Evolutionary conservation across 1,139 yeast genomes (phyloP), one percentile per base, ranked within the genome.

Genomic region (Yamadazyma jaroonii): DNA sequence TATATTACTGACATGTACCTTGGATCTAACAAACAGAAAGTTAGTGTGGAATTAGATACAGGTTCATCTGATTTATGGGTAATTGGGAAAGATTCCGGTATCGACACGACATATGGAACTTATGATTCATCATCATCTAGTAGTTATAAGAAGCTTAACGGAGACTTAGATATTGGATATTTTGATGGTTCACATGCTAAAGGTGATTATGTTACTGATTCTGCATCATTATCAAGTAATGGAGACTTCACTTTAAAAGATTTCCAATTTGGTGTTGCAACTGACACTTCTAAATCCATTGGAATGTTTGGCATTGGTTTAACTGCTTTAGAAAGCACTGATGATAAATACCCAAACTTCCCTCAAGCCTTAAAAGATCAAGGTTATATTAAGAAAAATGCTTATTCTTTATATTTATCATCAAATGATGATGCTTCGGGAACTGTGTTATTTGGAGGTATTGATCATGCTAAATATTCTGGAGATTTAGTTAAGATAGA

Each of bases 1-100:
- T 79, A 79, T 52, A 57, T 72, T 44, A 72, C 74, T 3, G 58
- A 56, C 8, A 44, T 76, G 37, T 39, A 49, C 29, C 45, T 64
- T 34, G 74, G 74, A 2, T 54, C 64, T 14, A 47, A 59, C 30
- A 37, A 49, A 17, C 61, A 64, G 35, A 34, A 50, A 27, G 57
- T 61, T 17, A 48, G 52, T 5, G 70, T 65, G 8, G 50, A 62
- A 40, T 54, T 69, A 12, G 75, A 69, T 44, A 68, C 75, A 20
- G 74, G 74, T 6, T 64, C 72, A 6, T 64, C 72, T 12, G 75
- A 69, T 45, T 59, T 69, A 43, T 69, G 74, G 74, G 58, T 68
- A 4, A 26, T 40, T 30, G 46, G 11, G 4, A 9, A 9, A 9
- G 35, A 9, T 20, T 11, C 10, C 1, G 8, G 31, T 29, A 37